Base-by-base conservation (phyloP, 257 asterid species). In the Coffea canephora region DNA sequence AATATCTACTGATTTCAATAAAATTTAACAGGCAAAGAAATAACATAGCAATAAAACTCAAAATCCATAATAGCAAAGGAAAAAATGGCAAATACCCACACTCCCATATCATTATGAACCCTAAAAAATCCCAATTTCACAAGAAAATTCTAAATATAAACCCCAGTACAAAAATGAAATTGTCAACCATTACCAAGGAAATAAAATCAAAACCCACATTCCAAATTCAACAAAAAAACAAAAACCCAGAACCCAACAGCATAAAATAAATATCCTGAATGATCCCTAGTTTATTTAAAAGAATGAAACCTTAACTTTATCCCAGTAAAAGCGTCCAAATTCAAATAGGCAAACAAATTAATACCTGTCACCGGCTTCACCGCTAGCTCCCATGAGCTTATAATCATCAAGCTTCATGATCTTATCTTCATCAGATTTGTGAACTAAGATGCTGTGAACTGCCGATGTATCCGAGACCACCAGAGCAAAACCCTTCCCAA, bases 341-440 rank as follows among this genome's bases (percentile, higher is more conserved):
- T 13, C 45, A 31, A 19, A 48, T 9, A n/a, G 16, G 4, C 3
- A 31, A 36, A 41, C 16, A 67, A 45, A 34, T 46, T 11, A 41
- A 52, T 74, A 94, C 99, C 99, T 88, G 84, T 96, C 98, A 41
- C 99, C 99, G 3, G 96, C 86, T 92, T 96, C 99, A 15, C 99
- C 99, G 50, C 97, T 91, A 43, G 98, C 98, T 5, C 99, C 99
- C 97, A 96, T 83, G 69, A 96, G 95, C 71, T 96, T 96, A 76
- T 96, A 98, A 57, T 98, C 94, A 87, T 96, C 99, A 6, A 96
- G 90, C 72, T 90, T 73, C 99, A 96, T 94, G 86, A 96, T 89
- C 83, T 96, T 96, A 66, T 96, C 99, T 87, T 94, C 99, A 85
- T 94, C 86, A 0, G 97, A 90, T 89, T 96, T 96, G 93, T 96